Evolutionary conservation across 1,284 basidiomycete species (phyloP), one percentile per base, ranked within the genome.

Genomic region (Cutaneotrichosporon sp.): DNA sequence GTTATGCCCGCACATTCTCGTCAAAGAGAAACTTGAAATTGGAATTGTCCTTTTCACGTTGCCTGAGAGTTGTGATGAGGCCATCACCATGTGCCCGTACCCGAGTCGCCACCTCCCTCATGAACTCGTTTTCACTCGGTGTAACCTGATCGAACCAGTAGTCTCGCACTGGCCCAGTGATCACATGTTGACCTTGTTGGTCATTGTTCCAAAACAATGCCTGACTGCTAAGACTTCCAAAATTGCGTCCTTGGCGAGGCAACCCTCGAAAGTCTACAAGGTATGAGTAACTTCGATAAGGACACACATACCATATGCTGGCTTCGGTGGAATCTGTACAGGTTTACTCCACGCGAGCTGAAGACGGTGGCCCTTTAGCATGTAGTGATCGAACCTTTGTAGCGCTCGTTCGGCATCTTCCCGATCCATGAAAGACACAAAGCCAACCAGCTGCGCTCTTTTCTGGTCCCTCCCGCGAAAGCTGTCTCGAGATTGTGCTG

Each of bases 261-360:
- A n/a, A n/a, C n/a, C n/a, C n/a, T n/a, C n/a, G n/a, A n/a, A n/a
- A n/a, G n/a, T n/a, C n/a, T n/a, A n/a, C n/a, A n/a, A 38, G 8
- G 36, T n/a, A n/a, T 5, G 14, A 30, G 26, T 30, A 5, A 30
- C 5, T 5, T 30, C 26, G 26, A 5, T 5, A 30, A 5, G 42
- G 4, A 18, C 30, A 8, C 10, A 20, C 48, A 35, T 15, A 94
- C 92, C 83, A 76, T 88, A 96, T 61, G 87, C 77, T 1, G 92
- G 80, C 66, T 84, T 84, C 0, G 80, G 75, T 14, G 88, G 90
- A 48, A 94, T 78, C 8, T 90, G 86, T 15, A 97, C 88, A 2
- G 90, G 86, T 72, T 97, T 97, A 64, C 92, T 93, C 93, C 94
- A 98, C 17, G 90, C 89, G 14, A 93, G 86, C 22, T 88, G 81